phyloP scores from a whole-genome alignment of 2,329 filamentous ascomycete species.

The Monilinia laxa region DNA sequence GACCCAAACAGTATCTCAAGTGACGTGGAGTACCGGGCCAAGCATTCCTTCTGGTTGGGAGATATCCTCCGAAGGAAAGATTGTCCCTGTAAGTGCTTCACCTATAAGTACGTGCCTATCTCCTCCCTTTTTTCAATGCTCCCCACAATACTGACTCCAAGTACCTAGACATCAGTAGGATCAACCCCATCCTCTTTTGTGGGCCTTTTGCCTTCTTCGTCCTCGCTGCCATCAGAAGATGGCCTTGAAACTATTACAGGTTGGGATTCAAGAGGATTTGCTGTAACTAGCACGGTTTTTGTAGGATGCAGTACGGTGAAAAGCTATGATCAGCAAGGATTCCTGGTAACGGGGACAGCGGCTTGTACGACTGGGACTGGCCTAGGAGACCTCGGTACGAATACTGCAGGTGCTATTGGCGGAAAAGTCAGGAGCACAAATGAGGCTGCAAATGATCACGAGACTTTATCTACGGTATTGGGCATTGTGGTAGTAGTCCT shows the following conservation, averaged over 20 bases:
- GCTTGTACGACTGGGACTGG: conserved; percentile 17
- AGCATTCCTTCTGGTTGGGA: conserved; percentile 78
- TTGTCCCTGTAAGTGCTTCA: conserved; percentile 69
- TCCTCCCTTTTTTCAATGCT: conserved; percentile 20
- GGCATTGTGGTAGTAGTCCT: conserved; percentile 6
- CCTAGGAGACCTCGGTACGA: conserved; percentile 26
- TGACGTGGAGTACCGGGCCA: conserved; percentile 43
- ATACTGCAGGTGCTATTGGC: conserved; percentile 26
- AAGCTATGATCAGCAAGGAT: conserved; percentile 48
- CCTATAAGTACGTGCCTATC: conserved; percentile 58
- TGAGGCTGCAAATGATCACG: conserved; percentile 28
- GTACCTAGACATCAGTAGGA: conserved; percentile 46
- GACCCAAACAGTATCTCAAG: conserved; percentile 50
- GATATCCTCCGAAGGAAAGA: conserved; percentile 75
- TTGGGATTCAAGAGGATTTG: conserved; percentile 51
- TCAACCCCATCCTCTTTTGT: conserved; percentile 53
- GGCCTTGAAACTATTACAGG: conserved; percentile 44
- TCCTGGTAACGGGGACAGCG: conserved; percentile 41
- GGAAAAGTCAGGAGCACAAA: conserved; percentile 32
- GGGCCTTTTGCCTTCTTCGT: conserved; percentile 48
- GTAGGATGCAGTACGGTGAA: conserved; percentile 43
- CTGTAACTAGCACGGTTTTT: conserved; percentile 46
- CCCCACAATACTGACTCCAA: conserved; percentile 34
- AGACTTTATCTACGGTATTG: conserved; percentile 13
- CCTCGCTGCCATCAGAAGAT: conserved; percentile 40